These are phyloP conservation scores for Penicillium rolfsii DNA, from an alignment of 2,329 filamentous ascomycete species.

Conservation along the genomic window DNA sequence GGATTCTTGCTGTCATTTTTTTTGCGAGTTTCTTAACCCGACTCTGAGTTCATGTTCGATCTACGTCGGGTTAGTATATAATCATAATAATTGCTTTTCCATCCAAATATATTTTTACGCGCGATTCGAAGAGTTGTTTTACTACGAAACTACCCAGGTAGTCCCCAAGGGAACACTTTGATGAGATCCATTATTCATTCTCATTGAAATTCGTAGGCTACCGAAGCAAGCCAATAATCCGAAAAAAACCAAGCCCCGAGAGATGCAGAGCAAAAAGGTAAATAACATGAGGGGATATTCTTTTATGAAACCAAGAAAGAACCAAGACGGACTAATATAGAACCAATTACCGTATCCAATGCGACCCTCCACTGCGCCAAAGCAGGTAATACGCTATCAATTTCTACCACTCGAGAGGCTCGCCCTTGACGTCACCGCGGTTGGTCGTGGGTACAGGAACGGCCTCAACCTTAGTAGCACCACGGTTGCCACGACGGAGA, in stretches of 20 bases:
- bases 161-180: neutral
- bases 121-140: no score
- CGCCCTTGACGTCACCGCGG: constrained; percentile 77
- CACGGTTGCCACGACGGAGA: constrained; percentile 62
- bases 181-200: constrained; percentile 30
- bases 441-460: constrained; percentile 84
- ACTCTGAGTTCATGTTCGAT: neutral
- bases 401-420: constrained; percentile 84
- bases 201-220: constrained; percentile 29
- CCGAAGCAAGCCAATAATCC: constrained; percentile 16
- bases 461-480: constrained; percentile 63
- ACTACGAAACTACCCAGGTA: no score
- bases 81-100: constrained; percentile 11
- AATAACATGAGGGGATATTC: constrained; percentile 28
- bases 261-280: constrained; percentile 16
- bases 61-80: constrained; percentile 8
- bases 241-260: constrained; percentile 17
- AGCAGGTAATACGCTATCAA: constrained; percentile 13
- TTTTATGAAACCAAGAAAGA: constrained; percentile 21
- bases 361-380: constrained; percentile 15
- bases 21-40: neutral
- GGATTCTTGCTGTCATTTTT: neutral
- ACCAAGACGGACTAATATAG: constrained; percentile 8
- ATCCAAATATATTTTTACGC: neutral
- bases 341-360: constrained; percentile 18